Percentiles rank a stretch among this genome's conserved stretches.
Conservation (phyloP, 805 yeast genomes). For the Priceomyces medius region DNA sequence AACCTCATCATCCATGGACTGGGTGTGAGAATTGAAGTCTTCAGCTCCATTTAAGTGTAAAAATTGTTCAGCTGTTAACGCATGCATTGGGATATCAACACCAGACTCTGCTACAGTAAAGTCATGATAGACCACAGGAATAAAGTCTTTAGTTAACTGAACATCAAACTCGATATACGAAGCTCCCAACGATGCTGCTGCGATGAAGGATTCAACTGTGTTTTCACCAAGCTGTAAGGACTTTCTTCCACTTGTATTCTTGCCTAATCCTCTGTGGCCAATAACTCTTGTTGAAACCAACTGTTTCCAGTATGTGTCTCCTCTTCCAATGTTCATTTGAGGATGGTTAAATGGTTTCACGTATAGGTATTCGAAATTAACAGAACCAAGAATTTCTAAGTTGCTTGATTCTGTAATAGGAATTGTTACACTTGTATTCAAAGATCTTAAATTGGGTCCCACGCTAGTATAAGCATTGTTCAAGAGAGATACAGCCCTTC, state of each 20-base stretch:
- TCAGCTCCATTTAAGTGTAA: slow-evolving; percentile 47
- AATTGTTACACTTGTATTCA: slow-evolving; percentile 62
- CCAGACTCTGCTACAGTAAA: slow-evolving; percentile 94
- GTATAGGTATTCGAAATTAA: slow-evolving; percentile 71
- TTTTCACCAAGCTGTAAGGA: slow-evolving; percentile 93
- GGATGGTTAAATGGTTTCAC: slow-evolving; percentile 74
- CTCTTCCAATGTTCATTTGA: slow-evolving; percentile 59
- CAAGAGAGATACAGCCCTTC: slow-evolving; percentile 80
- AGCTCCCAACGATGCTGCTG: slow-evolving; percentile 95
- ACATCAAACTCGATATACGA: slow-evolving; percentile 97
- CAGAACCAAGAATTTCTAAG: slow-evolving; percentile 71
- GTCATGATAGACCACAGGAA: slow-evolving; percentile 94
- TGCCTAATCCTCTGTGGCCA: slow-evolving; percentile 95
- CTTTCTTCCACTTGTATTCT: slow-evolving; percentile 66
- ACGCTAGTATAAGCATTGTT: slow-evolving; percentile 61
- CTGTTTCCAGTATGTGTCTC: slow-evolving; percentile 89
- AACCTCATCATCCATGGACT: slow-evolving; percentile 37
- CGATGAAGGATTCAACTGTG: slow-evolving; percentile 90
- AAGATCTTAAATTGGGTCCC: slow-evolving; percentile 64
- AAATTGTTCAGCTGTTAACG: slow-evolving; percentile 85
- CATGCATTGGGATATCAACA: slow-evolving; percentile 94
- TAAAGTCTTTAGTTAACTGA: slow-evolving; percentile 84
- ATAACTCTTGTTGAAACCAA: slow-evolving; percentile 85
- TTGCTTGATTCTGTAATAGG: slow-evolving; percentile 76
- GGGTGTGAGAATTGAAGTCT: slow-evolving; percentile 13